Evolutionary conservation across 805 yeast genomes (phyloP), one percentile per base, ranked within the genome.

Genomic region (Schwanniomyces vanrijiae): DNA sequence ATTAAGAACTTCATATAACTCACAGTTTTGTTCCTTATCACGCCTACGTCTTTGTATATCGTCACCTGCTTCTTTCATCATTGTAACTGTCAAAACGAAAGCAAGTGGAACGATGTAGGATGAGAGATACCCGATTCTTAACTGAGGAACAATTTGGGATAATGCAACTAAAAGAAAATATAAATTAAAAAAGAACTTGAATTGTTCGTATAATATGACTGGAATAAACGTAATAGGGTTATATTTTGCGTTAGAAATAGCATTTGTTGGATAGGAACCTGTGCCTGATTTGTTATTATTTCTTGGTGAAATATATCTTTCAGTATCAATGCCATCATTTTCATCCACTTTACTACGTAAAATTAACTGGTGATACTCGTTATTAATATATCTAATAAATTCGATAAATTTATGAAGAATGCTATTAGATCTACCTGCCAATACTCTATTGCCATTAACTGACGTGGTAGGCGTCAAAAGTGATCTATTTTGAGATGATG

Each of bases 61-160:
- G 68, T 94, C 99, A 55, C 88, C 76, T 0, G 97, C 98, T 64
- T 94, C 99, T 64, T 94, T 94, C 55, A 85, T 72, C 96, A 95
- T 91, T 1, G 99, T 95, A 5, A 94, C 96, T 0, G 87, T 73
- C 35, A 94, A 71, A 13, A 94, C 99, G 73, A 94, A 94, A 1
- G 88, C 97, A 47, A 94, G 76, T 0, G 99, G 99, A 8, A 91
- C 97, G 18, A 95, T 78, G 63, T 94, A 94, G 2, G 97, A 88
- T 1, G 96, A 87, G 31, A 94, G 72, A 61, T 92, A 94, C 10
- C 99, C 99, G 29, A 94, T 94, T 55, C 97, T 76, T 44, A 94
- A 75, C 6, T 84, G 88, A 1, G 98, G 97, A 19, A 94, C 77
- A 2, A 86, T 85, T 68, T 94, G 99, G 4, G 97, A 90, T 50